phyloP scores from a whole-genome alignment of 2,329 filamentous ascomycete species.

The Metarhizium robertsii region DNA sequence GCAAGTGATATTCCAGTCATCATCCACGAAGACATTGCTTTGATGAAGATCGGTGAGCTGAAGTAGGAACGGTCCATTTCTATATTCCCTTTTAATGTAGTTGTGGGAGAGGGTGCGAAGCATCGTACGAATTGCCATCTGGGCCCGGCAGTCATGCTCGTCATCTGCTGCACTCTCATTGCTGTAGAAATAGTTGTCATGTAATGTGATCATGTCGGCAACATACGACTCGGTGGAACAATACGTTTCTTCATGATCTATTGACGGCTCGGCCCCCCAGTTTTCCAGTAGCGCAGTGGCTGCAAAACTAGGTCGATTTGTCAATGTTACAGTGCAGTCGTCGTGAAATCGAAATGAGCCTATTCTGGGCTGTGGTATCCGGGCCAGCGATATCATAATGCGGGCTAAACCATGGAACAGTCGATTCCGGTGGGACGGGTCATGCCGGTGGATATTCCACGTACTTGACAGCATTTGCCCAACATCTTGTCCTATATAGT shows the following conservation, averaged over 20 bases:
- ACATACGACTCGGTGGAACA: slow-evolving; percentile 17
- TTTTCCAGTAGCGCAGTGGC: slow-evolving; percentile 22
- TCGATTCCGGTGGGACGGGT: slow-evolving; percentile 9
- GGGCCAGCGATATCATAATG: slow-evolving; percentile 18
- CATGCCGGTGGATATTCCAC: slow-evolving; percentile 11
- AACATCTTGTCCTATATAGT: slow-evolving; percentile 13
- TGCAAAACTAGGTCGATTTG: slow-evolving; percentile 21
- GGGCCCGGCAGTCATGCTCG: slow-evolving; percentile 16
- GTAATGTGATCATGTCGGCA: slow-evolving; percentile 14
- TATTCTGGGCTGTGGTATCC: slow-evolving; percentile 19
- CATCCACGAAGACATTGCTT: slow-evolving; percentile 26
- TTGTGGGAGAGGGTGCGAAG: slow-evolving; percentile 15
- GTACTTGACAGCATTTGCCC: slow-evolving; percentile 19
- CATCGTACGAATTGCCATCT: slow-evolving; percentile 17
- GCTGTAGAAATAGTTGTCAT: slow-evolving; percentile 15
- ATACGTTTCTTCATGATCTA: slow-evolving; percentile 20
- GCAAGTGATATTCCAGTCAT: slow-evolving; percentile 24
- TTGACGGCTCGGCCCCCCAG: slow-evolving; percentile 19
- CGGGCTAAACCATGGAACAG: slow-evolving; percentile 20
- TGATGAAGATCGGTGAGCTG: slow-evolving; percentile 22
- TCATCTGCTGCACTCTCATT: slow-evolving; percentile 15
- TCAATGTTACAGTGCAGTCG: slow-evolving; percentile 19
- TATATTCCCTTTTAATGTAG: slow-evolving; percentile 13
- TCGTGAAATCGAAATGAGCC: slow-evolving; percentile 20
- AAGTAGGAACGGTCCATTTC: slow-evolving; percentile 19